Evolutionary conservation across 495 filamentous ascomycete genomes (phyloP).

Genomic region (Neurospora sublineolata): DNA sequence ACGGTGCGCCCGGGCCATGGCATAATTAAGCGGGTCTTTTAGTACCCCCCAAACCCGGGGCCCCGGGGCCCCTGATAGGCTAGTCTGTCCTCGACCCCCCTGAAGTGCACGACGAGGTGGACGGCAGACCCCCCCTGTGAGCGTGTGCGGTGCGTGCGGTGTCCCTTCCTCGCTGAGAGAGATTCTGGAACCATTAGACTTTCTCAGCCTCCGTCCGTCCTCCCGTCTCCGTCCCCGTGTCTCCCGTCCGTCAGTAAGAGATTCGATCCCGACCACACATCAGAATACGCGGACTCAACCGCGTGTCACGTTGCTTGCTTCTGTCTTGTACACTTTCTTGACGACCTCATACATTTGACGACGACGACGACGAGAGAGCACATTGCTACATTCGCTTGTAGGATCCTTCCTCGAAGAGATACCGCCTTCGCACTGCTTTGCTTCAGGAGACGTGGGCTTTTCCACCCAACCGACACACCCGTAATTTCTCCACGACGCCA

Average conservation of each 20-base stretch:
- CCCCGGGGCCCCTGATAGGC: slow-evolving; percentile 2
- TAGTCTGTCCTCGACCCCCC: background rate
- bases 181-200: background rate
- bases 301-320: background rate
- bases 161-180: background rate
- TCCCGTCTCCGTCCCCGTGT: background rate
- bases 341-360: background rate
- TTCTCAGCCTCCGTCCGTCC: background rate
- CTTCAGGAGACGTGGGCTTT: background rate
- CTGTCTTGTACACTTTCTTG: background rate
- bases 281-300: background rate
- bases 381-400: background rate
- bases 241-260: background rate
- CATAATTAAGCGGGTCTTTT: slow-evolving; percentile 1
- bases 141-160: background rate
- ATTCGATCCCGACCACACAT: background rate
- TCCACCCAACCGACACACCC: background rate
- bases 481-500: background rate
- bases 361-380: background rate
- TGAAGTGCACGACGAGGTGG: background rate
- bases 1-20: background rate
- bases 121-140: background rate
- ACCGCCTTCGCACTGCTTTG: background rate
- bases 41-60: background rate
- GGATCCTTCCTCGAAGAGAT: background rate